Conservation (phyloP, 2,329 filamentous ascomycete genomes). For the Microdochium bolleyi region DNA sequence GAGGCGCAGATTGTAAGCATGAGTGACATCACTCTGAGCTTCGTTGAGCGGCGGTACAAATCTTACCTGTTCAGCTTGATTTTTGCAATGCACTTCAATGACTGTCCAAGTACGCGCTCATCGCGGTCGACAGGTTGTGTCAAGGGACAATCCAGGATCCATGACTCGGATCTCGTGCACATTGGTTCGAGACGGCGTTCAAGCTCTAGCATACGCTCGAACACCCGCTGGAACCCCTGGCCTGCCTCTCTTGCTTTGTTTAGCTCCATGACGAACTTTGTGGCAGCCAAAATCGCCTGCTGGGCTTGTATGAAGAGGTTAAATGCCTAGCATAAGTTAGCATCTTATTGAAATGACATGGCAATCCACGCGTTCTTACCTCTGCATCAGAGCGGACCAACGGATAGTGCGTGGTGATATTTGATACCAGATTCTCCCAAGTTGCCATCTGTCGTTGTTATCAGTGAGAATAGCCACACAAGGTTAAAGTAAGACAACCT, state of each 20-base stretch:
- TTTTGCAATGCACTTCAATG: conserved; percentile 35
- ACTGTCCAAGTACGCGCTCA: conserved; percentile 32
- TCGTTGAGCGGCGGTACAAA: too few species aligned
- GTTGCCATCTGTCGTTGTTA: conserved; percentile 26
- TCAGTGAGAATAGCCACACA: background rate
- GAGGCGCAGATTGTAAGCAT: background rate
- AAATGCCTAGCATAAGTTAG: conserved; percentile 27
- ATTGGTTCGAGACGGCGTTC: conserved; percentile 28
- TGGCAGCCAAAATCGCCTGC: conserved; percentile 36
- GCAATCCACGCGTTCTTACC: conserved; percentile 15
- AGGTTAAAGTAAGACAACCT: conserved; percentile 8
- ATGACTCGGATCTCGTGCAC: conserved; percentile 24
- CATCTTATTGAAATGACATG: background rate
- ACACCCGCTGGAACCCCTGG: conserved; percentile 29
- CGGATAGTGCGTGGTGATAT: conserved; percentile 35
- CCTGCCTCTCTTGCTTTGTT: conserved; percentile 30
- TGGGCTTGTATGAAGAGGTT: conserved; percentile 35
- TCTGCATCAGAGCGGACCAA: conserved; percentile 30
- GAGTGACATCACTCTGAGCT: background rate
- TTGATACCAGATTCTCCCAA: conserved; percentile 31
- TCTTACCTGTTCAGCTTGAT: conserved; percentile 41
- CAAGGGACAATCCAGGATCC: conserved; percentile 21
- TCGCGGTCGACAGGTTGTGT: conserved; percentile 25
- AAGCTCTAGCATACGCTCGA: conserved; percentile 29
- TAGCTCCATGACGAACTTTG: conserved; percentile 38